Base-by-base conservation (phyloP, 2,329 filamentous ascomycete species). In the Gnomoniopsis sp. region DNA sequence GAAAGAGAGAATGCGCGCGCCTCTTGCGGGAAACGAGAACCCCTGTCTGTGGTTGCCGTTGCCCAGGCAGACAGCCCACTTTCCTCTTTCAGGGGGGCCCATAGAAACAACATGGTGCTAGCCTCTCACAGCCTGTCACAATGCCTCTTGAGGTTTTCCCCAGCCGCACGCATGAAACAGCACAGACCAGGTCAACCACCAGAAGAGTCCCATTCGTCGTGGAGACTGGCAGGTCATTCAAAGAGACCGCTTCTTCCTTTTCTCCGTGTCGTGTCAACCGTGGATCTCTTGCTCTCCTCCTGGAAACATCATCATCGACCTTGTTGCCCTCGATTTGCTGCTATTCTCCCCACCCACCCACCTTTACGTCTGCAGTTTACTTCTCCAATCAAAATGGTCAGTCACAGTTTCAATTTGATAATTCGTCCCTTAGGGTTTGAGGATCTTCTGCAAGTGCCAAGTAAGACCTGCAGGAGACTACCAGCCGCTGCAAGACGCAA, bases 281-380 rank as follows among this genome's bases (percentile, higher is more conserved):
- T 21, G 41, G 2, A 23, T 14, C 34, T 14, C 34, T n/a, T 50
- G 19, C 2, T 19, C 46, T 56, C 46, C 64, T 63, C 65, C 64
- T 63, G 62, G 61, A 66, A 66, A 64, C 63, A 68, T 60, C 65
- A 65, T 65, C 67, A 61, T 65, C 51, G 65, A 64, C 62, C 55
- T 62, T 53, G 54, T 26, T 51, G 57, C 47, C 63, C 17, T 58
- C 56, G 56, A 23, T 59, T 58, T 43, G 26, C 41, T 41, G 33
- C 23, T 48, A 49, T 36, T 33, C 53, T 21, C 54, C 36, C 26
- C 30, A 26, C 14, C 53, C 21, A 49, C 36, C 26, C 30, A 26
- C 14, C 21, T 19, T 33, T 21, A 19, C 38, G 15, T 23, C 36
- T 33, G 36, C 51, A 36, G 8, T 21, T 41, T 43, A 14, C n/a